Evolutionary conservation across 345 rosid species (phyloP).

Genomic region (Acer campestre): DNA sequence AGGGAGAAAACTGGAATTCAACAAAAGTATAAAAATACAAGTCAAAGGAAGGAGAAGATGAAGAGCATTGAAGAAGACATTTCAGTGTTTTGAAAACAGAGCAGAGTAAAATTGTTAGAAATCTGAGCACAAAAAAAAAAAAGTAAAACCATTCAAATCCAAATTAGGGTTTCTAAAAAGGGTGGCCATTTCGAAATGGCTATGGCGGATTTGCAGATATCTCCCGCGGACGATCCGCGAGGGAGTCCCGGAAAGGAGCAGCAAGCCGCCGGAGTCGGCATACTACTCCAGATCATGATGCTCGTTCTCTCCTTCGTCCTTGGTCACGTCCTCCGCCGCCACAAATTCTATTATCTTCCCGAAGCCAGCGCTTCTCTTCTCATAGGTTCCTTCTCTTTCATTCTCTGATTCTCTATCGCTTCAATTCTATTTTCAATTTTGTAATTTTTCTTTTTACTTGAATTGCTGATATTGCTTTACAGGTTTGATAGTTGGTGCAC

Average conservation of each 20-base stretch:
- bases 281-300: slow-evolving; percentile 99
- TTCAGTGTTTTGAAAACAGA: not conserved
- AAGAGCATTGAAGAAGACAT: not conserved
- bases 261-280: slow-evolving; percentile 98
- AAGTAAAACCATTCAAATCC: not conserved
- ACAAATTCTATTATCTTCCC: slow-evolving; percentile 89
- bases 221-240: slow-evolving; percentile 49
- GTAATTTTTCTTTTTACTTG: not conserved
- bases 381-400: slow-evolving; percentile 50
- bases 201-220: slow-evolving; percentile 41
- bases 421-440: not conserved
- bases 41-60: no score
- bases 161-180: not conserved
- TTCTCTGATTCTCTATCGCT: no score
- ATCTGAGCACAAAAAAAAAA: not conserved
- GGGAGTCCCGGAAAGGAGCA: slow-evolving; percentile 73
- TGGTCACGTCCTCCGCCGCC: slow-evolving; percentile 98
- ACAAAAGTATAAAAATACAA: no score
- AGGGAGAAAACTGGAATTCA: no score
- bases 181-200: slow-evolving; percentile 8
- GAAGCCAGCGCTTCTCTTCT: slow-evolving; percentile 99
- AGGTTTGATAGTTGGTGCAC: slow-evolving; percentile 91
- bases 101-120: not conserved
- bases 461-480: not conserved
- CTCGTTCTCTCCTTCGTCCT: slow-evolving; percentile 97